These are phyloP conservation scores for Wickerhamiella cacticola DNA, from an alignment of 805 yeast genomes.

Conservation along the genomic window DNA sequence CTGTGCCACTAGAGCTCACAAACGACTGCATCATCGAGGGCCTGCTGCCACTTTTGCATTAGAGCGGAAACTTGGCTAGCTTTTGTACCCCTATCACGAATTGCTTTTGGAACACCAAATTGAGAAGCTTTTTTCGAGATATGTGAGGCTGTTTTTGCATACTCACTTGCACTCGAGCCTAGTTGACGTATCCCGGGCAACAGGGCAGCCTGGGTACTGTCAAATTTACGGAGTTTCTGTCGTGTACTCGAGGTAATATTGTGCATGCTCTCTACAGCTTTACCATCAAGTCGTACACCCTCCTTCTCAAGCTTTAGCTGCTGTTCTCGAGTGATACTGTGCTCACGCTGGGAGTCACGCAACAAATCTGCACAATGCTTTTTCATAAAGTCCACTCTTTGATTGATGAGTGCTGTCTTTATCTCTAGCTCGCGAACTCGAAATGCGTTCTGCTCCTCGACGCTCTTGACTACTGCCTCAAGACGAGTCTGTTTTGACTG, in stretches of 20 bases:
- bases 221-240: neutral
- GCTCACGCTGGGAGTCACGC: neutral
- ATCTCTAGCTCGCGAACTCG: neutral
- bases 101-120: neutral
- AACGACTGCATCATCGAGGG: neutral
- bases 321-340: neutral
- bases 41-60: neutral
- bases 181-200: neutral
- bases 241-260: neutral
- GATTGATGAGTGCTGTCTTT: neutral
- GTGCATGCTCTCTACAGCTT: neutral
- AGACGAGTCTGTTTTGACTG: neutral
- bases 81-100: neutral
- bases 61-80: neutral
- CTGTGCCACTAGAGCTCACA: neutral
- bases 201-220: neutral
- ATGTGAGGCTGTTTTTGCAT: neutral
- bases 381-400: neutral
- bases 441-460: neutral
- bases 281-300: constrained; percentile 1
- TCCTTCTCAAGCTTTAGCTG: neutral
- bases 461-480: neutral
- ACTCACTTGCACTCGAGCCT: neutral
- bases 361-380: neutral
- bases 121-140: neutral